Evolutionary conservation across 176 grass and related monocot species (phyloP).

Genomic region (Saccharum officinarum): DNA sequence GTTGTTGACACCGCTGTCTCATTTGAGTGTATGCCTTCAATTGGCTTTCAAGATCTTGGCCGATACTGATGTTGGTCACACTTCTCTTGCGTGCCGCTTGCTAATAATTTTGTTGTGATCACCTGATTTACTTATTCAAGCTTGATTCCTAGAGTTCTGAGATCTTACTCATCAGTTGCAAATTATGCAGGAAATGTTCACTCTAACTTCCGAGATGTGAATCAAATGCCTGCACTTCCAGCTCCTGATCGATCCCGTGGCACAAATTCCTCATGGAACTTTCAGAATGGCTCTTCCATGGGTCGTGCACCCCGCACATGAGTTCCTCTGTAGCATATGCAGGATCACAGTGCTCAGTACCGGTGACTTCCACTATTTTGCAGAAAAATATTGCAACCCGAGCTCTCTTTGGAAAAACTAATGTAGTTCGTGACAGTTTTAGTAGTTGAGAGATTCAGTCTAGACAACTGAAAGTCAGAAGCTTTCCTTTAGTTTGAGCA

Average conservation of each 20-base stretch:
- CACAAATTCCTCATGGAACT: conserved; percentile 18
- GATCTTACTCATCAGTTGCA: background rate
- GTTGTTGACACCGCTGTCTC: background rate
- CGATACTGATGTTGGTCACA: background rate
- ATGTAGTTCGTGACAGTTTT: background rate
- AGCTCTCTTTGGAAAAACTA: too few relatives aligned
- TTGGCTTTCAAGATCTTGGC: background rate
- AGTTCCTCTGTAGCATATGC: conserved; percentile 11
- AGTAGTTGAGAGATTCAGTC: background rate
- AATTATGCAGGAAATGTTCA: conserved; percentile 27
- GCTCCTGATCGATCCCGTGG: conserved; percentile 27
- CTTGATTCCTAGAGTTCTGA: conserved; percentile 20
- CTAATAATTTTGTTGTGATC: background rate
- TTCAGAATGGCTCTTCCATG: background rate
- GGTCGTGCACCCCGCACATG: background rate
- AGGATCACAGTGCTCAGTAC: background rate
- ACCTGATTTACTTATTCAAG: background rate
- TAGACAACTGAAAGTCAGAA: background rate
- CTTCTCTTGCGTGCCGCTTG: background rate
- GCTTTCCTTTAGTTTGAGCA: background rate
- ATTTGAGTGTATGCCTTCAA: background rate
- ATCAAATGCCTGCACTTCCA: conserved; percentile 40
- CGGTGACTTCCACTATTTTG: background rate
- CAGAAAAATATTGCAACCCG: background rate
- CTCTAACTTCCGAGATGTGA: background rate